phyloP scores from a whole-genome alignment of 768 basidiomycete genomes.

The Tulasnella sp. region DNA sequence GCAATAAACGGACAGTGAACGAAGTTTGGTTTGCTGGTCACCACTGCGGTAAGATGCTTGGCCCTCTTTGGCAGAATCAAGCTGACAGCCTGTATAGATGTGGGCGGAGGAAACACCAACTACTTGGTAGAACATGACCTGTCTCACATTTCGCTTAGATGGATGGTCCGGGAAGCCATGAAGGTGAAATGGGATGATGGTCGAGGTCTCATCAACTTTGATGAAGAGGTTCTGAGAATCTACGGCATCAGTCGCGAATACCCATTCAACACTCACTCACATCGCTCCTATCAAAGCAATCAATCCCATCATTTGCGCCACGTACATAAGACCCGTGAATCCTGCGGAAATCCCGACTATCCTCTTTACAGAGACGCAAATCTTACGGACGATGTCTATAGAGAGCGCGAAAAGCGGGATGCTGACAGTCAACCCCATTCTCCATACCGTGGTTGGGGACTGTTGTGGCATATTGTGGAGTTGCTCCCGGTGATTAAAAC shows the following conservation, averaged over 20 bases:
- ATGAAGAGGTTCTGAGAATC: background rate
- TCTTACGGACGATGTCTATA: background rate
- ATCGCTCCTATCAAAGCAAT: too few species aligned
- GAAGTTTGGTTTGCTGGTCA: constrained; percentile 18
- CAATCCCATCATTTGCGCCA: too few species aligned
- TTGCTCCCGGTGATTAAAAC: too few species aligned
- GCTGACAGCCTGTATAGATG: constrained; percentile 10
- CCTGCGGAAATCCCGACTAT: background rate
- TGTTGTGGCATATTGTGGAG: too few species aligned
- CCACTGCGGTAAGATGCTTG: constrained; percentile 16
- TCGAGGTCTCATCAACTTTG: too few species aligned
- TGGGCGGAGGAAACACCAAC: constrained; percentile 11
- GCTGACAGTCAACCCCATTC: constrained; percentile 7
- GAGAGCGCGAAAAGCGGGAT: constrained; percentile 5
- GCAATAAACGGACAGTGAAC: too few species aligned
- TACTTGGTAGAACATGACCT: background rate
- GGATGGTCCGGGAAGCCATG: constrained; percentile 15
- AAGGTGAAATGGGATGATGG: background rate
- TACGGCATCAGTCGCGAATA: background rate
- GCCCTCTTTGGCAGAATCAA: too few species aligned
- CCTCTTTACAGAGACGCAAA: background rate
- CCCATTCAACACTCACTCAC: background rate
- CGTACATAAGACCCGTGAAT: too few species aligned
- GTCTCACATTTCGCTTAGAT: constrained; percentile 16
- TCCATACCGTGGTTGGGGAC: too few species aligned